Conservation (phyloP, 2,329 filamentous ascomycete genomes). For the Huntiella omanensis region DNA sequence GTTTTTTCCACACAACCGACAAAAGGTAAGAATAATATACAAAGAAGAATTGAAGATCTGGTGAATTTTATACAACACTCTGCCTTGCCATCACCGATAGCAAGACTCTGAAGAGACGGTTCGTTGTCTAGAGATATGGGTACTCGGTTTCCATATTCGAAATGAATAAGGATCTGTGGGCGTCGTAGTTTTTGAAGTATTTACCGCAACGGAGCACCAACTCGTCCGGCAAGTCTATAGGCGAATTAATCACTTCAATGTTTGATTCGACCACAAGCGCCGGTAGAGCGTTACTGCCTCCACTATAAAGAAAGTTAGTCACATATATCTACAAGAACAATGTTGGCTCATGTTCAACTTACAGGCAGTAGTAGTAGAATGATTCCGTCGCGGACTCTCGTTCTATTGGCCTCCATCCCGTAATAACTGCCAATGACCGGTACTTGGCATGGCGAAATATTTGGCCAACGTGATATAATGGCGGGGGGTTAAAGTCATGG, state of each 20-base stretch:
- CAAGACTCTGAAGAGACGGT: too few relatives aligned
- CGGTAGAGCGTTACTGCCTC: conserved; percentile 5
- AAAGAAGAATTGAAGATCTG: too few relatives aligned
- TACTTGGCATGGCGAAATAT: conserved; percentile 72
- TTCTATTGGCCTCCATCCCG: conserved; percentile 54
- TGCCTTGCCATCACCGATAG: too few relatives aligned
- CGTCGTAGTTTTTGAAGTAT: conserved; percentile 77
- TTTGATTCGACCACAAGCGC: conserved; percentile 45
- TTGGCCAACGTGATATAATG: conserved; percentile 41
- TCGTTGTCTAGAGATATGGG: conserved; percentile 24
- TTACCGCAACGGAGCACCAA: conserved; percentile 57
- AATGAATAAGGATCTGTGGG: conserved; percentile 46
- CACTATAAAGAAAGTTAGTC: neutral
- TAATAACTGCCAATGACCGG: conserved; percentile 61
- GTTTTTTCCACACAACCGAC: too few relatives aligned
- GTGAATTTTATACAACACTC: too few relatives aligned
- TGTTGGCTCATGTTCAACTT: conserved; percentile 23
- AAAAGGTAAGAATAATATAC: too few relatives aligned
- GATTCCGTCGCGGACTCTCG: neutral
- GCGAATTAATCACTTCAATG: conserved; percentile 40
- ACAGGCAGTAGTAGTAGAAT: conserved; percentile 71
- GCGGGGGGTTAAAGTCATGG: neutral
- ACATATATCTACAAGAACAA: neutral
- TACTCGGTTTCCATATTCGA: conserved; percentile 69
- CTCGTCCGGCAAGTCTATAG: conserved; percentile 26